A percentile compares a stretch with the other conserved stretches of the same genome.
phyloP scores from a whole-genome alignment of 148 eudicot genomes.

The Nepenthes mirabilis region DNA sequence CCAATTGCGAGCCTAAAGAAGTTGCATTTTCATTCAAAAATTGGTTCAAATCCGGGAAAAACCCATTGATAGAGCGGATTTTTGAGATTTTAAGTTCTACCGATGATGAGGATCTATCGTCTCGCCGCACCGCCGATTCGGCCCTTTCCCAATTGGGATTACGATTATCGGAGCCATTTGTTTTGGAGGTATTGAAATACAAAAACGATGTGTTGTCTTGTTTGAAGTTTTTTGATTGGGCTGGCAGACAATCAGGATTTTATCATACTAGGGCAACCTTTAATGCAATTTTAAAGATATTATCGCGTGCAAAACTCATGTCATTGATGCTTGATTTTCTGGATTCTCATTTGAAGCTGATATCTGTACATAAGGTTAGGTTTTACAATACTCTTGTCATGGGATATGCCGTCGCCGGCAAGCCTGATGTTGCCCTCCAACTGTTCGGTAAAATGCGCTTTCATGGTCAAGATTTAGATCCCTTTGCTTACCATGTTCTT shows the following conservation, averaged over 20 bases:
- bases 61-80: constrained; percentile 28
- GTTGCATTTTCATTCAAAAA: constrained; percentile 24
- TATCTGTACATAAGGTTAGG: constrained; percentile 13
- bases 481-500: constrained; percentile 46
- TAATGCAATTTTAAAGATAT: constrained; percentile 48
- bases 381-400: constrained; percentile 50
- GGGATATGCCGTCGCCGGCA: constrained; percentile 79
- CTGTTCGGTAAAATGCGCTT: constrained; percentile 72
- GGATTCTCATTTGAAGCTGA: constrained; percentile 19
- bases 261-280: constrained; percentile 45
- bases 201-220: constrained; percentile 41
- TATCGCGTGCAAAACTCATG: constrained; percentile 36
- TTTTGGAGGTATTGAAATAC: constrained; percentile 39
- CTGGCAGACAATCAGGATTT: constrained; percentile 53
- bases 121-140: constrained; percentile 11
- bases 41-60: constrained; percentile 34
- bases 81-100: constrained; percentile 18
- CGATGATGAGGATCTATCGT: constrained; percentile 5
- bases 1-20: constrained; percentile 11
- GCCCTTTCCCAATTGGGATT: constrained; percentile 22
- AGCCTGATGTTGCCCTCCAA: constrained; percentile 57
- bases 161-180: constrained; percentile 24
- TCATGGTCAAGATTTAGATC: constrained; percentile 49
- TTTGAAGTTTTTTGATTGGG: constrained; percentile 88
- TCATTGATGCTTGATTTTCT: constrained; percentile 40